phyloP scores from a whole-genome alignment of 495 filamentous ascomycete genomes.

The Parmelia sp. region DNA sequence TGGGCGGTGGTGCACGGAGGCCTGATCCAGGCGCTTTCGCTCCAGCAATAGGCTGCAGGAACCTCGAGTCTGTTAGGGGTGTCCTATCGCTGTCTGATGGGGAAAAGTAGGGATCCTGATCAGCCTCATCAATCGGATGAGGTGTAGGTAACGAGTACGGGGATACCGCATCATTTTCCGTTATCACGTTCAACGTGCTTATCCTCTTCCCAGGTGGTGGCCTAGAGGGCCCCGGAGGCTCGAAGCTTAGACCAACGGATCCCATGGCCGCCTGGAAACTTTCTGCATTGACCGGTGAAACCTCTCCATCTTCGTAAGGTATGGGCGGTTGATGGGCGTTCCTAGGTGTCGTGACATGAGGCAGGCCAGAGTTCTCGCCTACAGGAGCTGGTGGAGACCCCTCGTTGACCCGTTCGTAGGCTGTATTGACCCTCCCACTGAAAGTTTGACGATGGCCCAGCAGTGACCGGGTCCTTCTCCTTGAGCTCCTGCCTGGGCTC shows the following conservation, averaged over 20 bases:
- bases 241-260: constrained; percentile 53
- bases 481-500: constrained; percentile 18
- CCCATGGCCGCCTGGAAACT: constrained; percentile 56
- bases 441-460: constrained; percentile 26
- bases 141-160: constrained; percentile 33
- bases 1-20: constrained; percentile 34
- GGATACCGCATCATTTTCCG: constrained; percentile 34
- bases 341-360: constrained; percentile 33
- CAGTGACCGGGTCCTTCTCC: constrained; percentile 24
- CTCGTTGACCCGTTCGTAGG: constrained; percentile 44
- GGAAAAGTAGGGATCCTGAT: constrained; percentile 48
- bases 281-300: constrained; percentile 41
- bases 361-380: constrained; percentile 18
- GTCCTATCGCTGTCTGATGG: constrained; percentile 59
- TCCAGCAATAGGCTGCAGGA: constrained; percentile 63
- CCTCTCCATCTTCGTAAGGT: constrained; percentile 36
- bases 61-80: constrained; percentile 54
- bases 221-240: constrained; percentile 31
- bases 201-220: constrained; percentile 27
- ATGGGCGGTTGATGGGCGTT: constrained; percentile 30
- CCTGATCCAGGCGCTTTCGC: constrained; percentile 28
- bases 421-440: constrained; percentile 26
- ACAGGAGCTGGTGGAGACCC: constrained; percentile 44
- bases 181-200: constrained; percentile 34
- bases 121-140: constrained; percentile 40